Base-by-base conservation (phyloP, 1,284 basidiomycete genomes). In the Coniferiporia weirii region DNA sequence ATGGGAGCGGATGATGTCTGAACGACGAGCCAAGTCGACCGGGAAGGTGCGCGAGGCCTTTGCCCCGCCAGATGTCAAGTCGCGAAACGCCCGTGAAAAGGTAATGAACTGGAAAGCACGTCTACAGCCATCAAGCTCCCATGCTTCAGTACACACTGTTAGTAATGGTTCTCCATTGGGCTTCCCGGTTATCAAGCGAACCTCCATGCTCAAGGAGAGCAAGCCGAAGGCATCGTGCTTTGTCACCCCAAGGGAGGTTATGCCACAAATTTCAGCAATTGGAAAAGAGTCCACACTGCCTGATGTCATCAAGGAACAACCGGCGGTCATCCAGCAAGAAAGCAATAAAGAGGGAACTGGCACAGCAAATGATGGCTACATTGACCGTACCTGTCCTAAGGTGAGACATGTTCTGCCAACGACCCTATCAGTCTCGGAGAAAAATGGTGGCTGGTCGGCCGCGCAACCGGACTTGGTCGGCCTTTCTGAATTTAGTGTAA, bases 1-100 rank as follows among this genome's bases (percentile, higher is more conserved):
- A 27, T 66, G 64, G 65, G 63, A 65, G 55, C 52, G 47, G 35
- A 57, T 38, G 55, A 52, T 52, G 51, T 58, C 46, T 20, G 54
- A 57, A 34, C 49, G 38, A 35, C 56, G 63, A 22, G 38, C 20
- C n/a, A 49, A 48, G 36, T 47, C 51, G 49, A 61, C 48, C 35
- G 56, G 57, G 45, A 62, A 62, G 57, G 53, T 59, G 10, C 54
- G 40, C 22, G 46, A 38, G 43, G 45, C 9, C n/a, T 20, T 36
- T 6, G 17, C 15, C 2, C 46, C 48, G 36, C 45, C 60, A 44
- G 34, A 55, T 17, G 52, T 17, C 50, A 35, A 53, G 49, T 34
- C 57, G 13, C 54, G 47, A 40, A 43, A 58, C 48, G 27, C 56
- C 20, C 55, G 22, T 15, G 60, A 57, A 22, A 62, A 62, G 47